Percentiles rank a stretch among this genome's conserved stretches.
Conservation (phyloP, 129 eudicot genomes). For the Gnaphalium uliginosum region DNA sequence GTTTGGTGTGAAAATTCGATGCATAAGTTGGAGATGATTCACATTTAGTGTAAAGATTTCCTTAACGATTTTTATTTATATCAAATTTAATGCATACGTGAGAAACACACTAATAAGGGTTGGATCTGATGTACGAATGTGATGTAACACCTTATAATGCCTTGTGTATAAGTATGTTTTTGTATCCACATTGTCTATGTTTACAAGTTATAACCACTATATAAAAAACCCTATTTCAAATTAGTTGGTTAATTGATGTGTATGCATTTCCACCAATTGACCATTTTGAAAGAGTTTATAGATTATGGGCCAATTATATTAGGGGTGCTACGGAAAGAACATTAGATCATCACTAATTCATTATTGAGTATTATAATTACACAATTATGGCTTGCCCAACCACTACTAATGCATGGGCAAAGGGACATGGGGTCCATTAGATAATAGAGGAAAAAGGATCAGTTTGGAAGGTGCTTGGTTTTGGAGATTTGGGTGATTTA, state of each 20-base stretch:
- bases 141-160: background rate
- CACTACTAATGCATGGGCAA: constrained; percentile 26
- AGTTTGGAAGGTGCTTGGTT: constrained; percentile 29
- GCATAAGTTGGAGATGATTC: too few relatives aligned
- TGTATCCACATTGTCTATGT: background rate
- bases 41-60: too few relatives aligned
- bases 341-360: constrained; percentile 32
- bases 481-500: constrained; percentile 19
- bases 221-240: constrained; percentile 2
- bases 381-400: constrained; percentile 30
- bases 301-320: constrained; percentile 20
- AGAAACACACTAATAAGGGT: too few relatives aligned
- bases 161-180: background rate
- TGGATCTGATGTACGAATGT: too few relatives aligned
- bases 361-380: constrained; percentile 26
- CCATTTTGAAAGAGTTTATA: constrained; percentile 13
- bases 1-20: too few relatives aligned
- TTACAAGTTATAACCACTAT: background rate
- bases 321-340: constrained; percentile 8
- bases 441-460: constrained; percentile 11
- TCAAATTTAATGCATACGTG: too few relatives aligned
- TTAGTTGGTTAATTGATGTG: constrained; percentile 17
- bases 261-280: constrained; percentile 16
- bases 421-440: constrained; percentile 29
- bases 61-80: too few relatives aligned